A percentile compares a stretch with the other conserved stretches of the same genome.
These are phyloP conservation scores for Phytophthora vignae DNA, from an alignment of 352 stramenopile species.

Conservation along the genomic window DNA sequence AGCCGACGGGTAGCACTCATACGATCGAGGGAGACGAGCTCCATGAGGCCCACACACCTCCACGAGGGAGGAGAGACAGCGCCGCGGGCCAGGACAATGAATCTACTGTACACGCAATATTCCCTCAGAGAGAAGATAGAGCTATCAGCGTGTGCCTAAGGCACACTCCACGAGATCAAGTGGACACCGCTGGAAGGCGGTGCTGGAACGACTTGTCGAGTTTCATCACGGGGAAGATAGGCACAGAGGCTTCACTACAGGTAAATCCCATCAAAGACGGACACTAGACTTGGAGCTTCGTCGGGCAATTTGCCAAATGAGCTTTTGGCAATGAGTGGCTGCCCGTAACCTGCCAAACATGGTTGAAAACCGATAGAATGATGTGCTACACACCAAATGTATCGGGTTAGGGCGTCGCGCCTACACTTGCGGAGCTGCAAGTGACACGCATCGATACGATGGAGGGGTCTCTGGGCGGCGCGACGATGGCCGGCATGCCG, in stretches of 20 bases:
- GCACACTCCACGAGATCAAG: conserved; percentile 54
- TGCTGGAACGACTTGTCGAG: conserved; percentile 61
- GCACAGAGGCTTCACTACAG: too few species aligned
- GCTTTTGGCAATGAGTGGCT: too few species aligned
- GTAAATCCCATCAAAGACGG: not conserved
- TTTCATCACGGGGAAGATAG: conserved; percentile 58
- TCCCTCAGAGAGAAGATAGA: conserved; percentile 85
- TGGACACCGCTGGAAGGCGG: conserved; percentile 41
- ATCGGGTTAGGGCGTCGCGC: not conserved
- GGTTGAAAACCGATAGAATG: too few species aligned
- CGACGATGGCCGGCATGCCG: conserved; percentile 74
- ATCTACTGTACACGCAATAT: conserved; percentile 17
- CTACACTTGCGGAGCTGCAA: not conserved
- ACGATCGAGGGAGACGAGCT: conserved; percentile 31
- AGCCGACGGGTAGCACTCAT: conserved; percentile 74
- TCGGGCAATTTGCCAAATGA: not conserved
- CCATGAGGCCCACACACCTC: conserved; percentile 57
- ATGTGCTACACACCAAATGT: not conserved
- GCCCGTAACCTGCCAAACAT: too few species aligned
- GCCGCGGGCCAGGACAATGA: conserved; percentile 32
- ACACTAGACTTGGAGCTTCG: not conserved
- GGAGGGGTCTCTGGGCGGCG: conserved; percentile 52
- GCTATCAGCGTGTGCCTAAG: conserved; percentile 79
- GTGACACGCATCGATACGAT: conserved; percentile 19
- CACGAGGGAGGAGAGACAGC: conserved; percentile 40